These are phyloP conservation scores for Rhodotorula paludigena DNA, from an alignment of 768 basidiomycete genomes.

Conservation along the genomic window DNA sequence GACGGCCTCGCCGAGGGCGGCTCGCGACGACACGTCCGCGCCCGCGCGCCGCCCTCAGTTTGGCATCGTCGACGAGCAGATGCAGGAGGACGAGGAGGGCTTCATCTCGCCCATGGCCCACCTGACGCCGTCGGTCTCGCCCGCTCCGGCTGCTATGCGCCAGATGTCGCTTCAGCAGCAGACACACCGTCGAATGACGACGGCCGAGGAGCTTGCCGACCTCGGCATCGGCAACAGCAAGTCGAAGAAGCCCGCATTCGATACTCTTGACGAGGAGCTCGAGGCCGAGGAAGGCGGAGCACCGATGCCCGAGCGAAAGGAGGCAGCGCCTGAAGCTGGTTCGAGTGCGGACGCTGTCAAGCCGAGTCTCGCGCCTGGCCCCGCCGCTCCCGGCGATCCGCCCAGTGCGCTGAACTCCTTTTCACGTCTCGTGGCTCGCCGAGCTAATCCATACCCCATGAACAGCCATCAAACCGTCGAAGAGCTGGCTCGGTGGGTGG, in stretches of 20 bases:
- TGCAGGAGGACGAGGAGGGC: conserved; percentile 55
- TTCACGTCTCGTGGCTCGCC: neutral
- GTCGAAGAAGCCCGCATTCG: conserved; percentile 43
- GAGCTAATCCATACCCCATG: no score
- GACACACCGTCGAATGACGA: conserved; percentile 33
- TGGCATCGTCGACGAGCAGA: conserved; percentile 49
- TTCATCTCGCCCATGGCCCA: conserved; percentile 76
- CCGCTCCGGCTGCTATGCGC: conserved; percentile 38
- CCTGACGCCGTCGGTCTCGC: conserved; percentile 51
- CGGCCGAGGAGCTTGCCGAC: conserved; percentile 66
- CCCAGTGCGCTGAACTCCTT: no score
- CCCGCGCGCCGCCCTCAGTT: conserved; percentile 57
- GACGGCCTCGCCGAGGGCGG: neutral
- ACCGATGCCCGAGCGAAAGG: neutral
- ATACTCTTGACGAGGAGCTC: conserved; percentile 39
- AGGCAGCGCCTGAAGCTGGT: no score
- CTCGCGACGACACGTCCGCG: conserved; percentile 46
- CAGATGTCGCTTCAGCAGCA: neutral
- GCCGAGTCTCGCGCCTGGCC: no score
- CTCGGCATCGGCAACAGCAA: conserved; percentile 82
- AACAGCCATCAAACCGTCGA: conserved; percentile 42
- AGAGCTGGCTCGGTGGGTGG: conserved; percentile 74
- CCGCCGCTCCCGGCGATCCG: no score
- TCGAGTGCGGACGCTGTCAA: no score
- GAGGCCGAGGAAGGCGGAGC: conserved; percentile 44